Evolutionary conservation across 495 filamentous ascomycete genomes (phyloP).

Genomic region (Neurospora terricola): DNA sequence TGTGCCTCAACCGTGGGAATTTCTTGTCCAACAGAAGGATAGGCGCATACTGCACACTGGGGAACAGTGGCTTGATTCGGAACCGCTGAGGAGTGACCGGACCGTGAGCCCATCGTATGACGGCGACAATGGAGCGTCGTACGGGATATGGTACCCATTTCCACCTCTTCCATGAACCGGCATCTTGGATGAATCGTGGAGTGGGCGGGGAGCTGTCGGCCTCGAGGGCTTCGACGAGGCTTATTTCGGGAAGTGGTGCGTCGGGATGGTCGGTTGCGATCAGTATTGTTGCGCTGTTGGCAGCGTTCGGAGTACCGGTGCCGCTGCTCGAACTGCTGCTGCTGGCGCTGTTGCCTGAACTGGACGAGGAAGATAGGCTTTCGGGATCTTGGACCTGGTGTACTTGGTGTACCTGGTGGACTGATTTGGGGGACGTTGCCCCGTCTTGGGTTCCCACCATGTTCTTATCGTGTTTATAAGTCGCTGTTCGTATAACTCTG

Average conservation of each 20-base stretch:
- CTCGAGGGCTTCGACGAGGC: slow-evolving; percentile 16
- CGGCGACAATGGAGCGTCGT: slow-evolving; percentile 29
- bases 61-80: slow-evolving; percentile 60
- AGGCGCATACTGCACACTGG: slow-evolving; percentile 58
- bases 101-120: slow-evolving; percentile 58
- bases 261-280: slow-evolving; percentile 22
- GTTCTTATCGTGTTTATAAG: background rate
- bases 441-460: background rate
- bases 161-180: slow-evolving; percentile 24
- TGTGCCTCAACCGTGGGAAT: slow-evolving; percentile 53
- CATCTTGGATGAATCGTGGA: slow-evolving; percentile 31
- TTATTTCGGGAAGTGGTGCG: slow-evolving; percentile 16
- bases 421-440: background rate
- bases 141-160: slow-evolving; percentile 42
- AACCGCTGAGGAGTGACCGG: slow-evolving; percentile 54
- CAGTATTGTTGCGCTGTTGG: slow-evolving; percentile 8
- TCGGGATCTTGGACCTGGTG: background rate
- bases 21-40: slow-evolving; percentile 50
- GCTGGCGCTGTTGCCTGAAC: background rate
- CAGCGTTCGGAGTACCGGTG: background rate
- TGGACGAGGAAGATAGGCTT: background rate
- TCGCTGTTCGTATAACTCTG: background rate
- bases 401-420: background rate
- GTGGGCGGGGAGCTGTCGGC: slow-evolving; percentile 21
- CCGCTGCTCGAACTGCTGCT: background rate